Base-by-base conservation (phyloP, 768 basidiomycete genomes). In the Lepiota venenata region DNA sequence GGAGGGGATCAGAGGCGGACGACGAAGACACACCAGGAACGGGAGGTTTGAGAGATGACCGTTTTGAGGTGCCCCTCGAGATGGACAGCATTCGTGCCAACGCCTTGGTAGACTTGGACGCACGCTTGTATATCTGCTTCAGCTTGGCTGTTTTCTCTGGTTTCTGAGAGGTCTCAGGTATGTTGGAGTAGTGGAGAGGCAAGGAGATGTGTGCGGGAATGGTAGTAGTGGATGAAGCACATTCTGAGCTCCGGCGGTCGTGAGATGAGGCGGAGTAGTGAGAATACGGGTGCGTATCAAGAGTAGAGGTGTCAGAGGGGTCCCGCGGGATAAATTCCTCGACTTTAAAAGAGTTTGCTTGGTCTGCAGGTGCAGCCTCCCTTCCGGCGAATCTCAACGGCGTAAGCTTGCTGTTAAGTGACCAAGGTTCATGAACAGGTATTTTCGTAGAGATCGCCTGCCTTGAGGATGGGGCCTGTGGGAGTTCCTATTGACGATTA, bases 141-240 rank as follows among this genome's bases (percentile, higher is more conserved):
- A 54, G 27, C 12, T 54, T 54, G 25, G 45, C 20, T 14, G 46
- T 41, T 15, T 53, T 53, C 21, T 47, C 52, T 18, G 37, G 45
- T 22, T 29, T 47, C 9, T 36, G 32, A 32, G 3, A 32, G 32
- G 10, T 32, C 8, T 7, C 6, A 7, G 32, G 8, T 8, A 32
- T 32, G 32, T 11, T 8, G 3, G 32, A 32, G 32, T 11, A 9
- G 9, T 32, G 32, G 10, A 32, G 32, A 32, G 32, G 4, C 10
- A 32, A 4, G 8, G 32, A 11, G 8, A 32, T 11, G 32, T 9
- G 32, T 32, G 3, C 32, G 8, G 32, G 32, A 8, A 3, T 32
- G 32, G 10, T 11, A 32, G 32, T 32, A 32, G 4, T 32, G 6
- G 32, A 32, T 11, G 32, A 32, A 11, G 10, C 32, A 3, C 32